These are phyloP conservation scores for Curvularia lunata DNA, from an alignment of 2,329 filamentous ascomycete species.

Conservation along the genomic window DNA sequence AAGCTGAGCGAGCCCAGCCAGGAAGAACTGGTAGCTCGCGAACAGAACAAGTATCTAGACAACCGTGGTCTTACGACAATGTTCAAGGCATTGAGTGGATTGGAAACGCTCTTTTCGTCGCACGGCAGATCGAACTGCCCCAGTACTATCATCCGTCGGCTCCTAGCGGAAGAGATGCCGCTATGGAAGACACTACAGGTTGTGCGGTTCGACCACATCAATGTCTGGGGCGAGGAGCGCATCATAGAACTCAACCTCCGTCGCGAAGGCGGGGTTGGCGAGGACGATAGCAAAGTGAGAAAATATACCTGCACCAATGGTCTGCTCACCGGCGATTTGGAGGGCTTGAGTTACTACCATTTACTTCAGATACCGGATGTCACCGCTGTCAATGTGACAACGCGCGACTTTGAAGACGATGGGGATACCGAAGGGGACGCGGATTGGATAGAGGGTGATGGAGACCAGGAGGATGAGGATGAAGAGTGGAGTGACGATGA, in stretches of 20 bases:
- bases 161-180: neutral
- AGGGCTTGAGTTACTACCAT: neutral
- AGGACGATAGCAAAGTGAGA: neutral
- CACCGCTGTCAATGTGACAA: neutral
- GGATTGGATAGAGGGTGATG: conserved; percentile 6
- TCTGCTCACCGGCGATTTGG: conserved; percentile 2
- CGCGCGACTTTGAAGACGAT: conserved; percentile 9
- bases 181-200: conserved; percentile 8
- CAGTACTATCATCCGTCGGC: neutral
- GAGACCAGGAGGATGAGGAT: neutral
- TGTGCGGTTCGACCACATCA: conserved; percentile 4
- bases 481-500: conserved; percentile 14
- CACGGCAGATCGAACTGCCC: neutral
- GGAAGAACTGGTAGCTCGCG: neutral
- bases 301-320: neutral
- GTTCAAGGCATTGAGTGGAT: conserved; percentile 4
- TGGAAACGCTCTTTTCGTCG: conserved; percentile 4
- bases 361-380: conserved; percentile 2
- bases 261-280: neutral
- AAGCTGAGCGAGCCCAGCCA: conserved; percentile 1
- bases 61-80: neutral
- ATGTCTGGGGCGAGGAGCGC: conserved; percentile 6
- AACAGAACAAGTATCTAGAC: neutral
- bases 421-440: conserved; percentile 7
- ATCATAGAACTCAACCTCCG: conserved; percentile 8